These are phyloP conservation scores for Pseudogymnoascus pannorum DNA, from an alignment of 2,329 filamentous ascomycete genomes.

Conservation along the genomic window DNA sequence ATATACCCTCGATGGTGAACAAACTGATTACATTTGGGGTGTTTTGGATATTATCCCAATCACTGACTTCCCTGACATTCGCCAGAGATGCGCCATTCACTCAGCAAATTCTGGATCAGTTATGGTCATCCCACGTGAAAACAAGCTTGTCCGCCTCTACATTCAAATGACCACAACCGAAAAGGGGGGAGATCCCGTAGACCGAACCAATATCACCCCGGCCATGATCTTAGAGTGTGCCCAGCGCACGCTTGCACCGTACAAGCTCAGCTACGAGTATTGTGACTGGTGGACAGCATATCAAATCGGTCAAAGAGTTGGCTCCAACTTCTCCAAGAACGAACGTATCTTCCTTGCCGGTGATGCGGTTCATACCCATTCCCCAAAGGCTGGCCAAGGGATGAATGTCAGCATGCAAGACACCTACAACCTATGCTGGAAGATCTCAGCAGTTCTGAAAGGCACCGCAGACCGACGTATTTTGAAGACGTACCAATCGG, in stretches of 20 bases:
- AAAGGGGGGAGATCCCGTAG: constrained; percentile 41
- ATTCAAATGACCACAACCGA: constrained; percentile 51
- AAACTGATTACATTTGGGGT: constrained; percentile 37
- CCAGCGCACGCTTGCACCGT: constrained; percentile 58
- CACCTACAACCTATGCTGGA: constrained; percentile 53
- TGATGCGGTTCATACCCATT: constrained; percentile 51
- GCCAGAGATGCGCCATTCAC: constrained; percentile 51
- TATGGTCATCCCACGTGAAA: constrained; percentile 59
- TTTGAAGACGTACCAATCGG: constrained; percentile 45
- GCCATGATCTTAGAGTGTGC: constrained; percentile 56
- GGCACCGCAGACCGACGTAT: constrained; percentile 35
- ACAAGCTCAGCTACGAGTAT: constrained; percentile 56
- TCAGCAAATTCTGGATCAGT: constrained; percentile 48
- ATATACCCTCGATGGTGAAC: constrained; percentile 38
- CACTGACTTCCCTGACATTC: constrained; percentile 53
- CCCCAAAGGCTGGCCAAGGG: constrained; percentile 54
- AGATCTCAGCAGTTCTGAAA: constrained; percentile 41
- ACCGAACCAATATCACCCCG: constrained; percentile 55
- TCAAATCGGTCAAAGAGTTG: constrained; percentile 60
- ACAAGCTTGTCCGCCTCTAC: constrained; percentile 55
- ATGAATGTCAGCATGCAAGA: constrained; percentile 50
- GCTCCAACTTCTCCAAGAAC: constrained; percentile 46
- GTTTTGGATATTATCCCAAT: constrained; percentile 45
- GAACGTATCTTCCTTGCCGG: constrained; percentile 59
- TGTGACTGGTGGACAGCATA: constrained; percentile 64